Base-by-base conservation (phyloP, 108 stramenopile species). In the Nitzschia putrida region DNA sequence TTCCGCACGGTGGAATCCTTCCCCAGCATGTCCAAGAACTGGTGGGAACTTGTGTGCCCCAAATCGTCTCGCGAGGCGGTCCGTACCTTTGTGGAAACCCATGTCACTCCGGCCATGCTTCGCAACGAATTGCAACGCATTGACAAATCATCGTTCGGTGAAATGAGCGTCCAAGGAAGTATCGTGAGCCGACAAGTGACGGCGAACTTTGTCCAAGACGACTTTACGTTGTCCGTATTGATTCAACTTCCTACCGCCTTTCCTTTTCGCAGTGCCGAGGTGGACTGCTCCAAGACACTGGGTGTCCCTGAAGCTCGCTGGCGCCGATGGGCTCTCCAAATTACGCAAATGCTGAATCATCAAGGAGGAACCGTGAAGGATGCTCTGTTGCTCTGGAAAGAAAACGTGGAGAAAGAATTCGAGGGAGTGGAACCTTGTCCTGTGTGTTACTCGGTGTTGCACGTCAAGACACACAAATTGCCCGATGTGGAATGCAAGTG, bases 341-440 rank as follows among this genome's bases (percentile, higher is more conserved):
- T 95, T 23, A 90, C 76, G 53, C 75, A 82, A 40, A 95, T 92
- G 88, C 71, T 95, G 21, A 92, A 92, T 78, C 87, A 84, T 69
- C 90, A 92, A 57, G 89, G 89, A 66, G 90, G 93, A 45, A 84
- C 84, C 16, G 60, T 95, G 60, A 74, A 92, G 3, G 97, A 97
- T 63, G 98, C 98, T 11, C 73, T 99, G 18, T 45, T 94, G 51
- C 71, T 97, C 20, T 99, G 98, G 98, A 97, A 96, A 74, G 78
- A 93, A 74, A 97, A 98, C 69, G 87, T 98, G 2, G 97, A 99
- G 70, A 92, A 95, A 74, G 97, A 98, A 76, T 97, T 98, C 61
- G 96, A 96, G 53, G 98, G 98, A 12, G 91, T 98, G n/a, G 97
- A 98, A 71, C 97, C 98, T 14, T 99, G 98, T 73, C 97, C 97